Conservation (phyloP, 768 basidiomycete genomes). For the Galerina marginata region DNA sequence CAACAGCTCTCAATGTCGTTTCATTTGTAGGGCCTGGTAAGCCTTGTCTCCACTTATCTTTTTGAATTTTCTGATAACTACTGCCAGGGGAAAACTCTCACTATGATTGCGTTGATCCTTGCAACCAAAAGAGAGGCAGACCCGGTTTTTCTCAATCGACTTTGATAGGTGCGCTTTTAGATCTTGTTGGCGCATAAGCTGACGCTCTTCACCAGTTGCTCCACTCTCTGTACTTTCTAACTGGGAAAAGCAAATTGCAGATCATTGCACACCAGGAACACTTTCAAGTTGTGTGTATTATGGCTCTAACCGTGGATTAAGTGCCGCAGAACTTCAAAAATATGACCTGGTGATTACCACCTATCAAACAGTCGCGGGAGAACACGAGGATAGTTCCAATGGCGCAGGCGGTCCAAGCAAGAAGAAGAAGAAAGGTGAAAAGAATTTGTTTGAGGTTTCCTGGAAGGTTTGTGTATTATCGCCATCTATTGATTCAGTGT, state of each 20-base stretch:
- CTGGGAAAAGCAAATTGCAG: conserved; percentile 84
- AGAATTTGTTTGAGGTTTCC: conserved; percentile 65
- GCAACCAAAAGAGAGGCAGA: conserved; percentile 74
- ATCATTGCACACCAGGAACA: conserved; percentile 64
- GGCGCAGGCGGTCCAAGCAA: conserved; percentile 42
- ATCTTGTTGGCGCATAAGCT: background rate
- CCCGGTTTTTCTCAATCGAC: conserved; percentile 65
- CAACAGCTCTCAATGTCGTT: background rate
- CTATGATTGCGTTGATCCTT: conserved; percentile 81
- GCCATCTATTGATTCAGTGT: background rate
- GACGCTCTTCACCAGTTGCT: conserved; percentile 52
- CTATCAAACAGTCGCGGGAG: conserved; percentile 72
- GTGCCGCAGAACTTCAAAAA: conserved; percentile 60
- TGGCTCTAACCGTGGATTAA: conserved; percentile 65
- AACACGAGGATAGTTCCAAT: conserved; percentile 44
- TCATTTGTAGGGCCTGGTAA: conserved; percentile 47
- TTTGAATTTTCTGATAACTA: background rate
- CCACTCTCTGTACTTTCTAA: conserved; percentile 88
- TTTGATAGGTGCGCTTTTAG: conserved; percentile 66
- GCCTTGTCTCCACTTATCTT: conserved; percentile 9
- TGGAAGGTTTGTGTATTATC: conserved; percentile 73
- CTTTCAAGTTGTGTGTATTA: conserved; percentile 73
- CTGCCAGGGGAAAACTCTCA: conserved; percentile 84
- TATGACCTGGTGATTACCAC: conserved; percentile 87
- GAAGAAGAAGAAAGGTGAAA: conserved; percentile 68